Evolutionary conservation across 805 yeast species (phyloP), one percentile per base, ranked within the genome.

Genomic region (Yamadazyma sp.): DNA sequence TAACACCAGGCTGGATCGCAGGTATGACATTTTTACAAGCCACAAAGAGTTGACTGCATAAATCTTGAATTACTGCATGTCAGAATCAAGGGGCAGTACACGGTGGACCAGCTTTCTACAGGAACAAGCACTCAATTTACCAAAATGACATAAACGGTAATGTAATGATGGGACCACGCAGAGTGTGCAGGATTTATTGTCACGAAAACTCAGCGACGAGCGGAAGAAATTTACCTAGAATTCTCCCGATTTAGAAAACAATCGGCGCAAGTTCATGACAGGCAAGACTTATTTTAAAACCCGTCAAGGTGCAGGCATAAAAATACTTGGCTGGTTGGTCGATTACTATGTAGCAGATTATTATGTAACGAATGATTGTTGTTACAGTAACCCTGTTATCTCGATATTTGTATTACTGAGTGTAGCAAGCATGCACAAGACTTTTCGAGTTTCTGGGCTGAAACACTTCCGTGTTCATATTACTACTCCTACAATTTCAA

Each of bases 1-100:
- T 30, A 42, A 42, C 40, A 42, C 20, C 21, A 9, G 17, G 46
- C 46, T 43, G 47, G 32, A 32, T 13, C 11, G 20, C 28, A 24
- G 20, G 7, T 16, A 16, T n/a, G 31, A 32, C 20, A 13, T 25
- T 15, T 16, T 12, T 22, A 22, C 25, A 22, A 11, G 25, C 12
- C 16, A n/a, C 12, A n/a, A 10, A 24, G 13, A 10, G 4, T 14
- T n/a, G n/a, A n/a, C n/a, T n/a, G n/a, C n/a, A n/a, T n/a, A n/a
- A n/a, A n/a, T n/a, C n/a, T n/a, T n/a, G n/a, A n/a, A 19, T 29
- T 11, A 27, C 14, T 27, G 22, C 32, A 30, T 20, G 7, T 19
- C 19, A 14, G 30, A 16, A 13, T 25, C 13, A 37, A 32, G 37
- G 32, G 41, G 36, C 33, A 27, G 24, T 17, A 18, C 29, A 16